Evolutionary conservation across 2,329 filamentous ascomycete species (phyloP), one percentile per base, ranked within the genome.

Genomic region (Cryphonectria parasitica): DNA sequence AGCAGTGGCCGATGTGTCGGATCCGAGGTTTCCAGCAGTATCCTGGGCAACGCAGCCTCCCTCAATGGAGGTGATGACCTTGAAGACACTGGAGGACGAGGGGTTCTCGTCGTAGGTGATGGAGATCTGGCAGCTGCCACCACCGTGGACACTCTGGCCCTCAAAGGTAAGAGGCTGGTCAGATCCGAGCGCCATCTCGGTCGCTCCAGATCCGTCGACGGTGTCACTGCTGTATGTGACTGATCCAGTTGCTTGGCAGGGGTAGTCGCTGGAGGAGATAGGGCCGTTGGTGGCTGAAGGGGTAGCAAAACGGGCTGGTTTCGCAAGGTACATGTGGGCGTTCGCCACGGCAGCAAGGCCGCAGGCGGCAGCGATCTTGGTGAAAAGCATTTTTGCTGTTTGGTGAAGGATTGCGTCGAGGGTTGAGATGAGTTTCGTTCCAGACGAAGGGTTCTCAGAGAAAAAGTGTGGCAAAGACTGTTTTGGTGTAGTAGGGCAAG

Each of bases 111-210:
- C 95, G 25, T 92, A 94, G 0, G 95, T 96, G 75, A 99, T 83
- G 11, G 91, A 92, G 70, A 98, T 82, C 77, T 99, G 96, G 83
- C 96, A 98, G 0, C 93, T 97, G 0, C 96, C 96, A 68, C 96
- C 96, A 25, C 95, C 95, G 75, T 99, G 96, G 0, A 91, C 89
- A 2, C 94, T 95, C 64, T 85, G 83, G 49, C 94, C 95, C 0
- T 82, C 82, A 80, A 97, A 93, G 0, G 81, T 79, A 1, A 98
- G 84, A 0, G 82, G 79, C 76, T 92, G 88, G 0, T 79, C 74
- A 7, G 87, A 86, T 4, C 93, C 93, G 19, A 91, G 85, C 0
- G 85, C 82, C 80, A 92, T 92, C 0, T 83, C 78, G 75, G 93
- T 93, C 3, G 71, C 60, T 5, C 15, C 63, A 3, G 63, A 61